Conservation (phyloP, 2,329 filamentous ascomycete genomes). For the Onygenales sp. region DNA sequence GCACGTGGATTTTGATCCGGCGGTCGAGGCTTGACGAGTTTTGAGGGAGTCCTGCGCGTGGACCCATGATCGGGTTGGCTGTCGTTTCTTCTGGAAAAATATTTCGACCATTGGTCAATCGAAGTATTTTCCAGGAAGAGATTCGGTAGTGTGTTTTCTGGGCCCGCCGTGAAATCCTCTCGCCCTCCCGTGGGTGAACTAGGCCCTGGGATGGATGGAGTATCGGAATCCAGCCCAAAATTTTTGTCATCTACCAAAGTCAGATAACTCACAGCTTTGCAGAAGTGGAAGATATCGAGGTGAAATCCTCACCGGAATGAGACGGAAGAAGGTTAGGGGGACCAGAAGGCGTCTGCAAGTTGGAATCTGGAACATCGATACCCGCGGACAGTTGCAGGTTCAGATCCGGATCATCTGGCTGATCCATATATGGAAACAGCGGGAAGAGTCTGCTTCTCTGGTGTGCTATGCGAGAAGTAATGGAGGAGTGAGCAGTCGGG, state of each 20-base stretch:
- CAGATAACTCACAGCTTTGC: neutral
- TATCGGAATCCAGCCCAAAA: neutral
- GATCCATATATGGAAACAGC: neutral
- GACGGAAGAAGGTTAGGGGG: neutral
- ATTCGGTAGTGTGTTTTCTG: neutral
- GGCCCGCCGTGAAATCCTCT: neutral
- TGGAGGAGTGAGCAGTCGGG: constrained; percentile 13
- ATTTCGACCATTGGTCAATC: neutral
- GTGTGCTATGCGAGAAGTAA: constrained; percentile 9
- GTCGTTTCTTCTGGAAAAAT: neutral
- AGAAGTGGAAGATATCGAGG: neutral
- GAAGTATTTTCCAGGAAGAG: neutral
- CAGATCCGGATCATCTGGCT: neutral
- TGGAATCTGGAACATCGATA: neutral
- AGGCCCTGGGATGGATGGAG: neutral
- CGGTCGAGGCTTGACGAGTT: neutral
- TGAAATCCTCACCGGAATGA: neutral
- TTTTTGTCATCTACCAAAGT: neutral
- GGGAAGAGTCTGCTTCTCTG: neutral
- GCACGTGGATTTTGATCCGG: neutral
- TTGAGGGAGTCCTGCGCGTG: neutral
- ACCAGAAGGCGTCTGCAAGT: neutral
- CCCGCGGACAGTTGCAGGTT: neutral
- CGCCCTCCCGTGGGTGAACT: neutral
- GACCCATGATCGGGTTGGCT: neutral